Evolutionary conservation across 768 basidiomycete species (phyloP), one percentile per base, ranked within the genome.

Genomic region (Lentinula boryana): DNA sequence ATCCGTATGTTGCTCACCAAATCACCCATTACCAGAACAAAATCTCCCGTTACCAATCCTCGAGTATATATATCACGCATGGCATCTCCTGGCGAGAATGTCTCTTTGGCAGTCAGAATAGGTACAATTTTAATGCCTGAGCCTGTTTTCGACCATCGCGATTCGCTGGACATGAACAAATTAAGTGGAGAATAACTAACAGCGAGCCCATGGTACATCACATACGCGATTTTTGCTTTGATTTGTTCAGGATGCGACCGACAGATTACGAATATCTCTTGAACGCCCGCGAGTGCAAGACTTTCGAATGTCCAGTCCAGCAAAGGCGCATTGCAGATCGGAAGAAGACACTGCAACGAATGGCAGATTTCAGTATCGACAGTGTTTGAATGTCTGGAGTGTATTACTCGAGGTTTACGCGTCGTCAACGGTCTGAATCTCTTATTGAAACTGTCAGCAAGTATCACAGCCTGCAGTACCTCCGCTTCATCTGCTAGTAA

Each of bases 301-400:
- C 90, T 90, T 70, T 99, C 97, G 62, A 98, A 88, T 3, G 97
- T 98, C 95, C 96, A 98, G 67, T 93, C 92, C 36, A 99, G 80
- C 33, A 99, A 75, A 4, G 95, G 89, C 0, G 91, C 89, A 73
- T 98, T 98, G 75, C 95, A 95, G 65, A 98, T 84, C 1, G 96
- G 97, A 23, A 98, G 79, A 10, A 98, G 81, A 73, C 93, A 95
- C 93, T 95, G 63, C 44, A 63, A 65, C 54, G 49, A 60, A 62
- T 38, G n/a, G 44, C 52, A 36, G 61, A 23, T 54, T 57, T 58
- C 32, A 53, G 68, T 6, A 48, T 48, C 48, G 40, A 50, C 16
- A 33, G 32, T 58, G 38, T 10, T 23, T 60, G 46, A 8, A 27
- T n/a, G 55, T 33, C 18, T 23, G 49, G 16, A 38, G 58, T 36